Conservation (phyloP, 2,329 filamentous ascomycete genomes). For the Penicillium sp. region DNA sequence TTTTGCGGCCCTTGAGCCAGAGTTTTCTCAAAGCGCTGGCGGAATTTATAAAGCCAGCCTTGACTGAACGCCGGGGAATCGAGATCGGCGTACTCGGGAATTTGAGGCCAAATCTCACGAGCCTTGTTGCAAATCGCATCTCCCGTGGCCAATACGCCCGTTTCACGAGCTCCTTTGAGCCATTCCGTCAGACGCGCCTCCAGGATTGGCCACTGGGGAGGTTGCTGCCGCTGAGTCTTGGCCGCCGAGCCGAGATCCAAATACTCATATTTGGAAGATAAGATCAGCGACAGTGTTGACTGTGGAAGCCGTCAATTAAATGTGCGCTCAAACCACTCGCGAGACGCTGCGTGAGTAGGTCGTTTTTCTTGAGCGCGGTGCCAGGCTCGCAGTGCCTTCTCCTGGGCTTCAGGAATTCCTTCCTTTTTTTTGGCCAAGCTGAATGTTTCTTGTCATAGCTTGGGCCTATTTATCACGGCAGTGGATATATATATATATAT, state of each 20-base stretch:
- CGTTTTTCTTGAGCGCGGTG: neutral
- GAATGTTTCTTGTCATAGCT: neutral
- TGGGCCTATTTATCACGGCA: neutral
- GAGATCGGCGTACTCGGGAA: constrained; percentile 12
- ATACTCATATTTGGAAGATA: constrained; percentile 1
- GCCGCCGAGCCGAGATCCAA: constrained; percentile 3
- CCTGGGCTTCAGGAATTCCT: constrained; percentile 1
- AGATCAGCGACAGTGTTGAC: constrained; percentile 2
- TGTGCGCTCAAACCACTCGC: constrained; percentile 4
- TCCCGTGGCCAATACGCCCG: constrained; percentile 1
- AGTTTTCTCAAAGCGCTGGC: constrained; percentile 4
- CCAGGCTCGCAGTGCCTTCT: constrained; percentile 6
- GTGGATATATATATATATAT: too few relatives aligned
- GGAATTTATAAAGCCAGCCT: constrained; percentile 14
- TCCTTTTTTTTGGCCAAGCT: neutral
- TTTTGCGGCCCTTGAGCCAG: neutral
- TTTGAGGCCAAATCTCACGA: constrained; percentile 11
- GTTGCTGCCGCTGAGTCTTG: neutral
- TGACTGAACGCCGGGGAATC: constrained; percentile 13
- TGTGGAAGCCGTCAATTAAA: constrained; percentile 1
- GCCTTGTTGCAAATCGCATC: constrained; percentile 12
- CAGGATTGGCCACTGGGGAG: constrained; percentile 6
- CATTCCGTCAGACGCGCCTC: constrained; percentile 3
- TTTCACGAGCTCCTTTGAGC: neutral
- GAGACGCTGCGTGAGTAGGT: constrained; percentile 1